Conservation (phyloP, 75 land plant genomes). For the Isoetes taiwanensis region DNA sequence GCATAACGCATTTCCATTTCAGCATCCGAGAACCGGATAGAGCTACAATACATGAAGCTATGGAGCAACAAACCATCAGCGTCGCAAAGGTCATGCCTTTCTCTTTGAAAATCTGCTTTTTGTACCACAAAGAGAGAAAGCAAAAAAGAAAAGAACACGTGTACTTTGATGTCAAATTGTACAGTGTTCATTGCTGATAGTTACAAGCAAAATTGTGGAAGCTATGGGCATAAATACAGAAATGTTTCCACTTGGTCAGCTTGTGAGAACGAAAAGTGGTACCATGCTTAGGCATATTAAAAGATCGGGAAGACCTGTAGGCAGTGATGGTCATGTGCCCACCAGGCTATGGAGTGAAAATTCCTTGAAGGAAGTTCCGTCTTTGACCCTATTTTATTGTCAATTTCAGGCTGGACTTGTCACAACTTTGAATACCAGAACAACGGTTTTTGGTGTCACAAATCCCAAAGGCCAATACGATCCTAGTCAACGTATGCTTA, state of each 20-base stretch:
- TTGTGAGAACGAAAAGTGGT: background rate
- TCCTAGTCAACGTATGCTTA: slow-evolving; percentile 59
- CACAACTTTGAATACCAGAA: slow-evolving; percentile 80
- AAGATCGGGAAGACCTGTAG: too few species aligned
- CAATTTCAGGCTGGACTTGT: slow-evolving; percentile 92
- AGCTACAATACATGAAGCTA: slow-evolving; percentile 96
- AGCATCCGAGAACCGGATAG: slow-evolving; percentile 96
- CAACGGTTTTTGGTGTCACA: slow-evolving; percentile 91
- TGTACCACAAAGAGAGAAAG: too few species aligned
- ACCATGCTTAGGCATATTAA: too few species aligned
- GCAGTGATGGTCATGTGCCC: too few species aligned
- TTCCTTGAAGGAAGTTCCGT: too few species aligned
- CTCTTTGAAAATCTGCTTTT: too few species aligned
- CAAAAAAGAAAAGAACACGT: too few species aligned
- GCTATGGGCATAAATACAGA: background rate
- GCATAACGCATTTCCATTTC: too few species aligned
- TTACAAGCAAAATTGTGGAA: background rate
- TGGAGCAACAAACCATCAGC: slow-evolving; percentile 99
- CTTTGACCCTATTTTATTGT: too few species aligned
- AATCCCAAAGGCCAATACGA: slow-evolving; percentile 96
- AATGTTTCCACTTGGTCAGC: background rate
- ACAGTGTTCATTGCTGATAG: background rate
- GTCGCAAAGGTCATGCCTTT: slow-evolving; percentile 82
- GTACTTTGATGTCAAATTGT: background rate
- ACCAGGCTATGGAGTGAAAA: too few species aligned